These are phyloP conservation scores for Creolimax fragrantissima DNA, from an alignment of 78 protist genomes.

Conservation along the genomic window DNA sequence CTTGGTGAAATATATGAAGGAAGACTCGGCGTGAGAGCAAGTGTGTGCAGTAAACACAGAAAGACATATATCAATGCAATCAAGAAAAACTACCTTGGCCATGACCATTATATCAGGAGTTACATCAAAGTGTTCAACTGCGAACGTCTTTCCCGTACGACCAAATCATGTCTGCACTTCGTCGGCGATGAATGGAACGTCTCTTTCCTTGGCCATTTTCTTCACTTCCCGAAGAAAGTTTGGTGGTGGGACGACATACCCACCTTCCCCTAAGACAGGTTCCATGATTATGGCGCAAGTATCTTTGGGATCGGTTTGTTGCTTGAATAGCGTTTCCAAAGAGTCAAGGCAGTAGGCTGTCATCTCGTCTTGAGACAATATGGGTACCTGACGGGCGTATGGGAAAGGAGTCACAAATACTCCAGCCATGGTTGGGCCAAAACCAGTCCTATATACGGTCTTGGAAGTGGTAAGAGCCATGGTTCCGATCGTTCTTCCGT, in stretches of 20 bases:
- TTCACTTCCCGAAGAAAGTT: slow-evolving; percentile 17
- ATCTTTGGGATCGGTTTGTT: slow-evolving; percentile 22
- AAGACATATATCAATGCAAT: not conserved
- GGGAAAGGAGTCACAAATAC: slow-evolving; percentile 46
- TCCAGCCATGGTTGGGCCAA: slow-evolving; percentile 62
- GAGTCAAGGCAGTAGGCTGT: not conserved
- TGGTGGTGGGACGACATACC: slow-evolving; percentile 40
- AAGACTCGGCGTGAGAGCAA: not conserved
- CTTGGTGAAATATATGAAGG: no score
- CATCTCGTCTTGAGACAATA: not conserved
- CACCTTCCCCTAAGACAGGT: slow-evolving; percentile 73
- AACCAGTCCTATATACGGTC: slow-evolving; percentile 41
- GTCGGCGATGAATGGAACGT: slow-evolving; percentile 42
- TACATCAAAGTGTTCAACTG: slow-evolving; percentile 35
- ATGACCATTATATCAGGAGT: slow-evolving; percentile 50
- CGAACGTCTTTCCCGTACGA: slow-evolving; percentile 62
- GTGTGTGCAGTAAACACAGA: not conserved
- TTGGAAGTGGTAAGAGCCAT: slow-evolving; percentile 38
- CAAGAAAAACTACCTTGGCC: slow-evolving; percentile 22
- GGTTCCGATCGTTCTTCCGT: slow-evolving; percentile 50
- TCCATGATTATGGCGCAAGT: slow-evolving; percentile 47
- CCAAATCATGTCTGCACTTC: slow-evolving; percentile 66
- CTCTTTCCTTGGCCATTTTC: slow-evolving; percentile 25
- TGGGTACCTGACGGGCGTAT: slow-evolving; percentile 16
- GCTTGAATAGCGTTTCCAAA: not conserved